Evolutionary conservation across 2,329 filamentous ascomycete species (phyloP), one percentile per base, ranked within the genome.

Genomic region (Fusarium sp.): DNA sequence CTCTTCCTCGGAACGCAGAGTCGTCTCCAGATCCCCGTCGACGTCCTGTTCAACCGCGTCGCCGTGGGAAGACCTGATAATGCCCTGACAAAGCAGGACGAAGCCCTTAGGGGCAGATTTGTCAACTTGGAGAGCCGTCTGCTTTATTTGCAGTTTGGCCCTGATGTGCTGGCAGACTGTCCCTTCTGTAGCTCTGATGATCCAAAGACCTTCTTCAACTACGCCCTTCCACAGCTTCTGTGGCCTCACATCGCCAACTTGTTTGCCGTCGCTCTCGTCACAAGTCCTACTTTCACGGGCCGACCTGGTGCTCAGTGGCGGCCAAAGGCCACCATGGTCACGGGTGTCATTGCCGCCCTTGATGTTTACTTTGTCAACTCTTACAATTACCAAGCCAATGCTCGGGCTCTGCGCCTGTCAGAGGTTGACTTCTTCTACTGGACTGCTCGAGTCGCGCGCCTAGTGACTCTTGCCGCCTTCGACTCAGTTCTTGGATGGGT

Each of bases 121-220:
- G 83, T 86, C 65, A 88, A 84, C 57, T 78, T 88, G 49, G 87
- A 92, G 65, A 89, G 89, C 43, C 84, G 91, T 49, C 83, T 95
- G 56, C 80, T 96, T 8, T 98, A 97, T 77, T 82, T 96, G 48
- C 87, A 90, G 56, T 96, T 87, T 76, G 95, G 95, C 3, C 91
- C 93, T 0, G 81, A 85, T 31, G 86, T 88, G 9, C 74, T 98
- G 33, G 80, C 88, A 19, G 81, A 86, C 55, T 98, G 93, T 74
- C 83, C 86, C n/a, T 97, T 96, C 78, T 97, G 93, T 82, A 81
- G 79, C 46, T 77, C 85, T n/a, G 88, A 91, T 55, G 86, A 90
- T 43, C 82, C 86, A 6, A 80, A 79, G 33, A 86, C 84, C 37
- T 97, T 93, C 78, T 82, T 96, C 44, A 84, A 91, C 73, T 98